Conservation (phyloP, 1,284 basidiomycete genomes). For the Papiliotrema fonsecae region DNA sequence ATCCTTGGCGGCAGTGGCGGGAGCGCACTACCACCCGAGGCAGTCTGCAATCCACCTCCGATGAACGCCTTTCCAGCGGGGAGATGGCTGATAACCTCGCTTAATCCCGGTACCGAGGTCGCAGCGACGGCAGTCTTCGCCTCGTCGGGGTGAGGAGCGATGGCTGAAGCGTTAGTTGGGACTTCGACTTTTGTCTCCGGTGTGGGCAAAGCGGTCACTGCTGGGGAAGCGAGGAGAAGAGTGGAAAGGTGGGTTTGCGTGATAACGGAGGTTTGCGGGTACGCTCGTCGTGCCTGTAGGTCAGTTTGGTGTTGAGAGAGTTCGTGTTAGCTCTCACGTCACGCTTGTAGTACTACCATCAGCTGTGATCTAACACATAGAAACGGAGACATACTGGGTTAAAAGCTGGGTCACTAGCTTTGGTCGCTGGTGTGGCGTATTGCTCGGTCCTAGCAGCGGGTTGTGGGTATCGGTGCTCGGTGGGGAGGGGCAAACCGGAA, state of each 20-base stretch:
- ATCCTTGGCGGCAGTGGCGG: slow-evolving; percentile 63
- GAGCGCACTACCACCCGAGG: slow-evolving; percentile 56
- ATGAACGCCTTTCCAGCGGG: slow-evolving; percentile 55
- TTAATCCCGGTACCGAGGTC: slow-evolving; percentile 46
- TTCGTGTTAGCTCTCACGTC: slow-evolving; percentile 58
- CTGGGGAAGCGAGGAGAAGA: slow-evolving; percentile 75
- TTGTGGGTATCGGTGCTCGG: slow-evolving; percentile 71
- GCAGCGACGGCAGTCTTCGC: slow-evolving; percentile 52
- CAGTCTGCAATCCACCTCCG: slow-evolving; percentile 58
- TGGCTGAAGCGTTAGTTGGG: slow-evolving; percentile 19
- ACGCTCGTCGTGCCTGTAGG: slow-evolving; percentile 61
- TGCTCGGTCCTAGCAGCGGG: slow-evolving; percentile 81
- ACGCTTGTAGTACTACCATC: slow-evolving; percentile 73
- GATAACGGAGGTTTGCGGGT: slow-evolving; percentile 78
- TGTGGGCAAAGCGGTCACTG: slow-evolving; percentile 69
- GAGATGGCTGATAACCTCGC: slow-evolving; percentile 66
- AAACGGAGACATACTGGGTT: slow-evolving; percentile 17
- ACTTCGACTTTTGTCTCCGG: slow-evolving; percentile 51
- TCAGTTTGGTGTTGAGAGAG: background rate
- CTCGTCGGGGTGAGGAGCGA: slow-evolving; percentile 51
- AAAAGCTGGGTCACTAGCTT: slow-evolving; percentile 56
- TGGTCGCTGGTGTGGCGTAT: slow-evolving; percentile 80
- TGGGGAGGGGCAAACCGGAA: slow-evolving; percentile 75
- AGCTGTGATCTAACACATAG: slow-evolving; percentile 16
- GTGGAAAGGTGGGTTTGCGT: slow-evolving; percentile 74